Conservation (phyloP, 306 rosid species). For the Vachellia collinsii region DNA sequence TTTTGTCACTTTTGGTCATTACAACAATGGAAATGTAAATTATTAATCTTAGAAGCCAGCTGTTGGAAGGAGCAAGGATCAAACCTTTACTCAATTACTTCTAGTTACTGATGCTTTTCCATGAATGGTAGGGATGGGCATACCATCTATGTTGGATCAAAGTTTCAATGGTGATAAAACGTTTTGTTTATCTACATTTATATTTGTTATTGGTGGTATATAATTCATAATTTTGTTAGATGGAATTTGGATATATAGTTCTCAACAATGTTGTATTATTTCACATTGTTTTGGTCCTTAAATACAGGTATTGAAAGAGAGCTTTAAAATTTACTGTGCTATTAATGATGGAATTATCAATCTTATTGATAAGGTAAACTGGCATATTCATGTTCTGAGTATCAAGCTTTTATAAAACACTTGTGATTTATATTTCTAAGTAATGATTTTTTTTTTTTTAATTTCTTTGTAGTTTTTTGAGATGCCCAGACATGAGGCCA, state of each 20-base stretch:
- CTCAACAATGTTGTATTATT: background rate
- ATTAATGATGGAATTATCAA: slow-evolving; percentile 98
- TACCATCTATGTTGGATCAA: slow-evolving; percentile 11
- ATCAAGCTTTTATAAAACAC: slow-evolving; percentile 8
- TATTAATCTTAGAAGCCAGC: slow-evolving; percentile 16
- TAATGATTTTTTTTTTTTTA: background rate
- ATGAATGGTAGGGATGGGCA: slow-evolving; percentile 13
- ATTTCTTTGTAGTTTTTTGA: slow-evolving; percentile 78
- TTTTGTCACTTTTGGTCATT: slow-evolving; percentile 11
- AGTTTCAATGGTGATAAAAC: slow-evolving; percentile 10
- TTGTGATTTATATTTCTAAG: slow-evolving; percentile 22
- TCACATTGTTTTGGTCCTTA: slow-evolving; percentile 27
- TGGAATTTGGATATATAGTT: background rate
- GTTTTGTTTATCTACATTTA: background rate
- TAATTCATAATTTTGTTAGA: slow-evolving; percentile 7
- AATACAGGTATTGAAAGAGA: slow-evolving; percentile 92
- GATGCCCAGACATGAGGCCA: slow-evolving; percentile 98
- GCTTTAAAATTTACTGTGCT: slow-evolving; percentile 83
- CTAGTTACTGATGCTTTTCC: slow-evolving; percentile 23
- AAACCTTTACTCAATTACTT: background rate
- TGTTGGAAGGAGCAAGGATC: background rate
- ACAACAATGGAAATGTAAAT: slow-evolving; percentile 1
- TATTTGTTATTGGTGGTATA: background rate
- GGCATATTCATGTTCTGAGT: slow-evolving; percentile 11
- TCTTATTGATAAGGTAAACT: slow-evolving; percentile 93